Evolutionary conservation across 495 filamentous ascomycete species (phyloP), one percentile per base, ranked within the genome.

Genomic region (Xylaria venustula): DNA sequence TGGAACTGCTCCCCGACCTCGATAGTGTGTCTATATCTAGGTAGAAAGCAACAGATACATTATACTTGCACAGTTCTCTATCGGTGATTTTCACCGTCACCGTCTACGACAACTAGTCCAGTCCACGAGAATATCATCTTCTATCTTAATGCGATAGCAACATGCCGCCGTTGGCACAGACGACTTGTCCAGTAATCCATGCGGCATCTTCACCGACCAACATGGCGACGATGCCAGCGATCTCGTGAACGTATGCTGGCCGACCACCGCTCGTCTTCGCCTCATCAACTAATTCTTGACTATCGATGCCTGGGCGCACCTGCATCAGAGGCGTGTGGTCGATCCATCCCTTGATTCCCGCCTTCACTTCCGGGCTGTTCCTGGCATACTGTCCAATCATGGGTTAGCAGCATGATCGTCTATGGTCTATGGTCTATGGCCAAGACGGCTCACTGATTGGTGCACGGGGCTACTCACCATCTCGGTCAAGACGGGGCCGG

Each of bases 141-240:
- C n/a, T n/a, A n/a, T n/a, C n/a, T n/a, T n/a, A n/a, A n/a, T n/a
- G n/a, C n/a, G n/a, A n/a, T 74, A 88, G 83, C 60, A 78, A 79
- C 83, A 94, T 88, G 6, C 91, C 91, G 1, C 91, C 91, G 71
- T 95, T 95, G n/a, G 90, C 90, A 73, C 88, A 90, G 2, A 96
- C 83, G 46, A 95, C 88, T 69, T 87, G 88, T 1, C 92, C 93
- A 1, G 92, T 97, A 72, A 85, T 89, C 90, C 89, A 96, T 14
- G 74, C 81, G 4, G 81, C 81, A 67, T 97, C 92, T 25, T 79
- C 76, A 1, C 80, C 82, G 67, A 90, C 93, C 42, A 96, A 72
- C 90, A 94, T 95, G 2, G 85, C 90, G 46, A 96, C 89, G 1
- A 93, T 81, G 0, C 91, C 92, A 3, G 91, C 92, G 74, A 96